phyloP scores from a whole-genome alignment of 768 basidiomycete species.

The Auricularia auricula-judae region DNA sequence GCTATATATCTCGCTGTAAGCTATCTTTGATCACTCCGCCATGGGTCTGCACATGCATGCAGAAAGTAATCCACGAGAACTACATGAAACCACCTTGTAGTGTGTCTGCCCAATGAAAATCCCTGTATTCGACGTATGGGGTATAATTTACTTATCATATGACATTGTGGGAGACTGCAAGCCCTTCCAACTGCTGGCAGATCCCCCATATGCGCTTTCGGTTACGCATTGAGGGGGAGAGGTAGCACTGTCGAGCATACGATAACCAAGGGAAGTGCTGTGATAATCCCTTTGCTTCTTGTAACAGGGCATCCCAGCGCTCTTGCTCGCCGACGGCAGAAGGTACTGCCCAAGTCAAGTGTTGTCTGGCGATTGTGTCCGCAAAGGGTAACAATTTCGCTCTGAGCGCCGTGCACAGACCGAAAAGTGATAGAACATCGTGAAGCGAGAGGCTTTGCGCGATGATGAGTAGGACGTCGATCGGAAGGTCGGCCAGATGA shows the following conservation, averaged over 20 bases:
- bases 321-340: not conserved
- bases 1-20: too few relatives aligned
- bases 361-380: not conserved
- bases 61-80: too few relatives aligned
- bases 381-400: not conserved
- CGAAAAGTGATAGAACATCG: constrained; percentile 45
- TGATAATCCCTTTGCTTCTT: not conserved
- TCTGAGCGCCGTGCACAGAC: not conserved
- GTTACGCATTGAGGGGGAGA: not conserved
- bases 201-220: not conserved
- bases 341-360: not conserved
- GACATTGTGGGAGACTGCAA: not conserved
- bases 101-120: too few relatives aligned
- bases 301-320: not conserved
- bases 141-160: not conserved
- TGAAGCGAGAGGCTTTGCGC: constrained; percentile 47
- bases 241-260: not conserved
- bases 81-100: too few relatives aligned
- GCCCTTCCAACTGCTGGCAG: not conserved
- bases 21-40: too few relatives aligned
- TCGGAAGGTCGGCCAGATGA: constrained; percentile 40
- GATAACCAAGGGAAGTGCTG: not conserved
- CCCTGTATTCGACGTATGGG: too few relatives aligned
- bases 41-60: too few relatives aligned
- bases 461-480: constrained; percentile 62